Percentiles rank a stretch among this genome's conserved stretches.
Conservation (phyloP, 2,329 filamentous ascomycete species). For the Cladosporium sp. region DNA sequence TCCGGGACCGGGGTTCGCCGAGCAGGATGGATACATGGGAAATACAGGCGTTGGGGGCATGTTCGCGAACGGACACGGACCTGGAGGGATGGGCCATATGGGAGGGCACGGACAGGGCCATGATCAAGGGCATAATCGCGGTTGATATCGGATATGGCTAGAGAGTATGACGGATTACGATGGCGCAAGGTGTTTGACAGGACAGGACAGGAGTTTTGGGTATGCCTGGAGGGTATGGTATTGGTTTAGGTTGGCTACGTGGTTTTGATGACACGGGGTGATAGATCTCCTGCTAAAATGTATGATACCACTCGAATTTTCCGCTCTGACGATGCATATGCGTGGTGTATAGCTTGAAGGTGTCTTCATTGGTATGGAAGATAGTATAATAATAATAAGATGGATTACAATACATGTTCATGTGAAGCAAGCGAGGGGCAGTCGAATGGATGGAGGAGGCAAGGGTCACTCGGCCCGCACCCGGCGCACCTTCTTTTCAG, state of each 20-base stretch:
- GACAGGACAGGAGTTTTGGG: not conserved
- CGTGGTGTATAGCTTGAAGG: no score
- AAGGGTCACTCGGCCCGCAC: not conserved
- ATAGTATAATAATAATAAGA: no score
- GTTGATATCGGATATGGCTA: not conserved
- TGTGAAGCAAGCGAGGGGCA: not conserved
- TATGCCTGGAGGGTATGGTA: not conserved
- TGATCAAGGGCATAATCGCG: not conserved
- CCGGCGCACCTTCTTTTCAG: slow-evolving; percentile 1
- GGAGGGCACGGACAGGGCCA: not conserved
- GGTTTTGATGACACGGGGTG: not conserved
- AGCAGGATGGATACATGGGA: slow-evolving; percentile 10
- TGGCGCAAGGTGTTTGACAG: not conserved
- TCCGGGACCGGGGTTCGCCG: slow-evolving; percentile 27
- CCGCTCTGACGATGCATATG: not conserved
- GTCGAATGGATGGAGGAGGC: not conserved
- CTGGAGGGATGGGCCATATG: not conserved
- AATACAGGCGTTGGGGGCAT: slow-evolving; percentile 8
- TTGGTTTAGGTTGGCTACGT: not conserved
- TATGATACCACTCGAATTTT: not conserved
- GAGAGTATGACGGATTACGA: not conserved
- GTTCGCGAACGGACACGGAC: not conserved
- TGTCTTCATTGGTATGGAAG: no score
- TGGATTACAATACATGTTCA: not conserved
- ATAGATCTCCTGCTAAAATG: not conserved